Evolutionary conservation across 2,329 filamentous ascomycete species (phyloP).

Genomic region (Phyllosticta citribraziliensis): DNA sequence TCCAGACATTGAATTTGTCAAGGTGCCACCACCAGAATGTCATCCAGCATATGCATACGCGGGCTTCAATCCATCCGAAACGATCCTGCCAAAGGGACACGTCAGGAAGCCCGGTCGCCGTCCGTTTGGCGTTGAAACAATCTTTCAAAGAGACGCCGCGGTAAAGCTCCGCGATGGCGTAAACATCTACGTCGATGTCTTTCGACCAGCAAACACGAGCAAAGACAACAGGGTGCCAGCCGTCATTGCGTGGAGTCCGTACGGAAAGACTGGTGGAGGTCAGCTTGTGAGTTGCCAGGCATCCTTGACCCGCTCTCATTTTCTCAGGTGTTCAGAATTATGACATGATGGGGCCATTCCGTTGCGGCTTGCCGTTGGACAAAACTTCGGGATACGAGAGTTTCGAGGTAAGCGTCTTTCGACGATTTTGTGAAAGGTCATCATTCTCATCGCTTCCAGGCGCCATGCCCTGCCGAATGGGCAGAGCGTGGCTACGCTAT

Average conservation of each 20-base stretch:
- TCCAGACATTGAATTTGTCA: neutral
- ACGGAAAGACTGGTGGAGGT: conserved; percentile 28
- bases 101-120: conserved; percentile 10
- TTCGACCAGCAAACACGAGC: conserved; percentile 28
- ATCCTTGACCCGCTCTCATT: neutral
- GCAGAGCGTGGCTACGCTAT: conserved; percentile 26
- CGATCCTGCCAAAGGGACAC: neutral
- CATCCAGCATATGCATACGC: conserved; percentile 1
- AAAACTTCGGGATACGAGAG: conserved; percentile 28
- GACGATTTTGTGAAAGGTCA: no score
- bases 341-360: conserved; percentile 6
- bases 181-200: conserved; percentile 36
- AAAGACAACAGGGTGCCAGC: conserved; percentile 29
- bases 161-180: conserved; percentile 34
- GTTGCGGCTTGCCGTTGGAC: conserved; percentile 20
- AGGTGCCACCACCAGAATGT: neutral
- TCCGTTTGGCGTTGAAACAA: conserved; percentile 29
- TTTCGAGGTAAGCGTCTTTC: conserved; percentile 24
- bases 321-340: neutral
- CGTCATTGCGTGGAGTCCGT: conserved; percentile 36
- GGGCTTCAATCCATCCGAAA: conserved; percentile 5
- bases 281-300: neutral
- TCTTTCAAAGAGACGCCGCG: conserved; percentile 35
- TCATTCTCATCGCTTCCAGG: conserved; percentile 10
- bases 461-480: conserved; percentile 31